Conservation (phyloP, 129 eudicot species). For the Ambrosia artemisiifolia region DNA sequence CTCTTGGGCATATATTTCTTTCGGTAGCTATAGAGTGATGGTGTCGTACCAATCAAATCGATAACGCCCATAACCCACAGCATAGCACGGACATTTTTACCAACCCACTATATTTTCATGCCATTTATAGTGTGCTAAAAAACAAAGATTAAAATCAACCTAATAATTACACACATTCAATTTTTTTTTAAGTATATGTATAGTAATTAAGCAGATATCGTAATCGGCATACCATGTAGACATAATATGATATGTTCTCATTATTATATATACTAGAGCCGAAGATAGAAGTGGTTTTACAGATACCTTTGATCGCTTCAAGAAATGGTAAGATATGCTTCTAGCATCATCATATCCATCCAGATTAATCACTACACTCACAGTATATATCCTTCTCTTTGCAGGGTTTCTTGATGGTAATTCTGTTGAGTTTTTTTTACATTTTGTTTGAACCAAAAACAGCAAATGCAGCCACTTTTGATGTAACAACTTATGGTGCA, state of each 20-base stretch:
- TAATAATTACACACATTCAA: no score
- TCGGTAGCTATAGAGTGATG: no score
- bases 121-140: no score
- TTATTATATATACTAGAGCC: neutral
- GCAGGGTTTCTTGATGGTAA: constrained; percentile 13
- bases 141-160: no score
- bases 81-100: no score
- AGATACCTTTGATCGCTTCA: neutral
- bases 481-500: constrained; percentile 43
- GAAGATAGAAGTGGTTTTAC: neutral
- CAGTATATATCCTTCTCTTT: neutral
- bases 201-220: no score
- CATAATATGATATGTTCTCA: neutral
- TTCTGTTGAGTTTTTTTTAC: constrained; percentile 7
- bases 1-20: no score
- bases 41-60: no score
- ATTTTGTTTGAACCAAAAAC: constrained; percentile 7
- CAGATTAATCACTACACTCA: neutral
- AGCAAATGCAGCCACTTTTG: constrained; percentile 18
- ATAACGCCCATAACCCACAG: no score
- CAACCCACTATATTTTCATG: no score
- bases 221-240: neutral
- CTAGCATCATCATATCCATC: neutral
- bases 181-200: no score
- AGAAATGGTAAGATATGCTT: neutral